A percentile compares a stretch with the other conserved stretches of the same genome.
Evolutionary conservation across 495 filamentous ascomycete species (phyloP).

Genomic region (Aspergillus asperescens): DNA sequence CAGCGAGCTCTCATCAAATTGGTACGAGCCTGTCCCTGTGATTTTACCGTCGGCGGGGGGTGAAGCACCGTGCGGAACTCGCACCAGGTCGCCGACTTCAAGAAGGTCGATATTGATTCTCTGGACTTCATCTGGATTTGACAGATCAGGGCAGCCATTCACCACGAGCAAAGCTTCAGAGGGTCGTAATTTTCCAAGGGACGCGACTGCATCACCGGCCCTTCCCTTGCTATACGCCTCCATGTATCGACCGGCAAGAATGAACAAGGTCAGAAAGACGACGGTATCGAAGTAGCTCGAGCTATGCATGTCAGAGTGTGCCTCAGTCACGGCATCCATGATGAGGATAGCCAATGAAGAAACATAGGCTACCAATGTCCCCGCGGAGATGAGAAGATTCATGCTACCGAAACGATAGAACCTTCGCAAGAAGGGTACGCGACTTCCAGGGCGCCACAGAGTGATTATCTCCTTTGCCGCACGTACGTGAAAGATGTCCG

Average conservation of each 20-base stretch:
- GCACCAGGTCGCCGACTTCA: constrained; percentile 76
- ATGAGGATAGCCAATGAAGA: constrained; percentile 76
- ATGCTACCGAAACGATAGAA: constrained; percentile 95
- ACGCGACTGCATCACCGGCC: constrained; percentile 81
- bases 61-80: constrained; percentile 70
- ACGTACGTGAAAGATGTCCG: constrained; percentile 78
- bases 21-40: constrained; percentile 52
- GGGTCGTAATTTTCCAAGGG: constrained; percentile 72
- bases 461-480: constrained; percentile 73
- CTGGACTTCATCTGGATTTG: constrained; percentile 24
- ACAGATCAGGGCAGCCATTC: not conserved
- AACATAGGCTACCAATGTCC: constrained; percentile 84
- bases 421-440: constrained; percentile 64
- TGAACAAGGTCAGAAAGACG: constrained; percentile 87
- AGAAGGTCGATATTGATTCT: constrained; percentile 65
- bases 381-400: constrained; percentile 88
- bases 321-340: constrained; percentile 51
- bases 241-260: constrained; percentile 72
- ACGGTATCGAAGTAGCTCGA: constrained; percentile 91
- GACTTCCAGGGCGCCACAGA: constrained; percentile 77
- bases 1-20: constrained; percentile 84
- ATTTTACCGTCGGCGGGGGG: constrained; percentile 81
- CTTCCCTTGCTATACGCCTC: constrained; percentile 92
- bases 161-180: constrained; percentile 69
- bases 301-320: constrained; percentile 36